Evolutionary conservation across 495 filamentous ascomycete genomes (phyloP), one percentile per base, ranked within the genome.

Genomic region (Talaromyces stipitatus): DNA sequence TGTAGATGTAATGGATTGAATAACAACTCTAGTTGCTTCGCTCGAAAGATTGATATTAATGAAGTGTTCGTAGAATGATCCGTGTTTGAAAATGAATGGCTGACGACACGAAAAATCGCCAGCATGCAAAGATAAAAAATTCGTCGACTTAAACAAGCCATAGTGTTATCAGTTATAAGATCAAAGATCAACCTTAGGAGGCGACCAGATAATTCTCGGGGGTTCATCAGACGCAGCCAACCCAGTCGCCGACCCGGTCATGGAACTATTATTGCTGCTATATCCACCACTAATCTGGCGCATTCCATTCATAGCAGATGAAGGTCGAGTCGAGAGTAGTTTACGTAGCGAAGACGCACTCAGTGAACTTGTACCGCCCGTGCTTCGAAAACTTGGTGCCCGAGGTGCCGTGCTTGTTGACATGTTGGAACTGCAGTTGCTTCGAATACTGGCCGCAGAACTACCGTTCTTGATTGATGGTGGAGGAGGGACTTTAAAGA

Each of bases 181-280:
- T 33, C 62, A 64, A 53, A 76, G 57, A 52, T 76, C 71, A 46
- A 76, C 59, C 47, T 73, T 68, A 12, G 74, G 74, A 11, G 74
- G 74, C 27, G 68, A 55, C 74, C 74, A 77, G 60, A 75, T 66
- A 57, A 78, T 60, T 38, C 62, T 69, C 18, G 74, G 74, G 8
- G 74, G 69, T 22, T 67, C 65, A 30, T 74, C 70, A 28, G 56
- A 60, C 18, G 66, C 30, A 4, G n/a, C 20, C 48, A 30, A 51
- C 14, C 24, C 27, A 4, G 4, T 30, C 30, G 48, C n/a, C 6
- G 27, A 30, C 10, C 12, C 27, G 1, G n/a, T 28, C 4, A 14
- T 16, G n/a, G 48, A 51, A 18, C 20, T 54, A 12, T n/a, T 24
- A 54, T 9, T 22, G 32, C 51, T 54, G 6, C 24, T 16, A 14